Conservation (phyloP, 768 basidiomycete genomes). For the Mycena vulgaris region DNA sequence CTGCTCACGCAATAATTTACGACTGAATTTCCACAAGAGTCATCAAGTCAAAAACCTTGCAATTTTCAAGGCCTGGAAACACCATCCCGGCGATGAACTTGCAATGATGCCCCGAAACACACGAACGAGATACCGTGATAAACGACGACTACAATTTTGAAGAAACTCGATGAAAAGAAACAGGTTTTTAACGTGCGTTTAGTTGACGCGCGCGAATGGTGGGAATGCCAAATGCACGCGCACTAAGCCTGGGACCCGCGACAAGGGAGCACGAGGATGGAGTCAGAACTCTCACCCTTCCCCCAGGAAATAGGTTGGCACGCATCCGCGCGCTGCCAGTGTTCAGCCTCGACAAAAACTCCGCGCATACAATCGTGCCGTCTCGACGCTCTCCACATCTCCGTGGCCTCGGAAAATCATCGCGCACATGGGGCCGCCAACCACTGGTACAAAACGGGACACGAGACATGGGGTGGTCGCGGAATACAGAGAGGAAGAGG, state of each 20-base stretch:
- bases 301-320: slow-evolving; percentile 6
- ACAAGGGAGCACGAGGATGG: slow-evolving; percentile 27
- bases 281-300: slow-evolving; percentile 11
- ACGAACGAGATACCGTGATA: background rate
- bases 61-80: no score
- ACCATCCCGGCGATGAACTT: slow-evolving; percentile 26
- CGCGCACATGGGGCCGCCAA: background rate
- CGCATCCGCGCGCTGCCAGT: slow-evolving; percentile 6
- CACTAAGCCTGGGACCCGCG: slow-evolving; percentile 6
- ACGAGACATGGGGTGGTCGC: no score
- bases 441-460: background rate
- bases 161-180: background rate
- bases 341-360: no score
- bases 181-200: slow-evolving; percentile 12
- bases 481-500: no score
- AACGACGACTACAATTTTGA: background rate
- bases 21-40: no score
- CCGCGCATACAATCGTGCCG: background rate
- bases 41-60: no score
- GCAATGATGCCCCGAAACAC: slow-evolving; percentile 23
- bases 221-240: slow-evolving; percentile 5
- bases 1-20: no score
- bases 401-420: background rate
- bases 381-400: background rate
- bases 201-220: slow-evolving; percentile 8